A percentile compares a stretch with the other conserved stretches of the same genome.
Conservation (phyloP, 768 basidiomycete genomes). For the Mycena venus region DNA sequence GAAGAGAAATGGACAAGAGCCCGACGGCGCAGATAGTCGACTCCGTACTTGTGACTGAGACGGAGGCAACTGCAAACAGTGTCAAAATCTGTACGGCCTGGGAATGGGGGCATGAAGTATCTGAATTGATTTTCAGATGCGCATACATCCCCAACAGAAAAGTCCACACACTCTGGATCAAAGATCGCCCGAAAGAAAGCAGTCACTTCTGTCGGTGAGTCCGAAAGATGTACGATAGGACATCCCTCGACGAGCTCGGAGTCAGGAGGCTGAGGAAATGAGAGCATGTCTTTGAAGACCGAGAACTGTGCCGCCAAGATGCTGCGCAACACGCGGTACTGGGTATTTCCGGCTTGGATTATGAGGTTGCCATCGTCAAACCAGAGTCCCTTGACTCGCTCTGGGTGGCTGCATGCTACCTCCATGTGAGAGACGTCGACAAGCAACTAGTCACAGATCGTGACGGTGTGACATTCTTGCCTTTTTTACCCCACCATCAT, state of each 20-base stretch:
- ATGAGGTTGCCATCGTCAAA: constrained; percentile 16
- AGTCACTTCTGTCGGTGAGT: constrained; percentile 8
- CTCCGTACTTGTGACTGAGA: constrained; percentile 20
- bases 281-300: constrained; percentile 37
- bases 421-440: not conserved
- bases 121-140: not conserved
- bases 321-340: constrained; percentile 21
- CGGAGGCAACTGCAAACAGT: constrained; percentile 7
- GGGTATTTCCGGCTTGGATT: constrained; percentile 19
- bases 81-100: not conserved
- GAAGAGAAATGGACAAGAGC: constrained; percentile 15
- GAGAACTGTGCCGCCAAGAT: constrained; percentile 26
- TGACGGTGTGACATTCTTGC: not conserved
- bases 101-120: constrained; percentile 21
- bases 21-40: constrained; percentile 7
- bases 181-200: constrained; percentile 17
- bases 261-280: constrained; percentile 24
- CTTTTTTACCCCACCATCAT: not conserved
- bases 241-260: constrained; percentile 26
- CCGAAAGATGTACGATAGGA: constrained; percentile 12
- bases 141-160: not conserved
- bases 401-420: not conserved
- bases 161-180: not conserved
- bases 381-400: constrained; percentile 15
- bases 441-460: not conserved